These are phyloP conservation scores for Corinectria fuckeliana DNA, from an alignment of 2,329 filamentous ascomycete genomes.

Conservation along the genomic window DNA sequence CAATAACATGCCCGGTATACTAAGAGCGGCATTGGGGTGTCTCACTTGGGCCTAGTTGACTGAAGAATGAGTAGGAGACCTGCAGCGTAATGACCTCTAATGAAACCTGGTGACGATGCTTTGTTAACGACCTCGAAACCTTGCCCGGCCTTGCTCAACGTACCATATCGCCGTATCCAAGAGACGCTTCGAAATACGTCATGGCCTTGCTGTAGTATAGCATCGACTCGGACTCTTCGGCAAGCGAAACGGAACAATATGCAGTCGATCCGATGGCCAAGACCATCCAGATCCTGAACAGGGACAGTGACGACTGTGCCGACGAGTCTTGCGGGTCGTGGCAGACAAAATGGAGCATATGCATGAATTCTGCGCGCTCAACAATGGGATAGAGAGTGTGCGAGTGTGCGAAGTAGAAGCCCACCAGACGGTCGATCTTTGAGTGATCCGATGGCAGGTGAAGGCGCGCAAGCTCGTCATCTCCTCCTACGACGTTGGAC, in stretches of 20 bases:
- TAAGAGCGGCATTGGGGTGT: neutral
- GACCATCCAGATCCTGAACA: conserved; percentile 56
- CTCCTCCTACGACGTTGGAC: conserved; percentile 34
- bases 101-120: conserved; percentile 40
- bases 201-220: conserved; percentile 53
- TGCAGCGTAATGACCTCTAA: conserved; percentile 53
- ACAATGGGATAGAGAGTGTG: conserved; percentile 55
- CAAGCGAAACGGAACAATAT: conserved; percentile 49
- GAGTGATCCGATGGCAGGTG: conserved; percentile 30
- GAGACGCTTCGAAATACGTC: conserved; percentile 47
- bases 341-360: conserved; percentile 41
- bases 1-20: neutral
- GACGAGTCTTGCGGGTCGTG: conserved; percentile 38
- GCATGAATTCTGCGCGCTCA: conserved; percentile 42
- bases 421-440: conserved; percentile 42
- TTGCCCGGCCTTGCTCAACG: neutral
- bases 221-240: conserved; percentile 51
- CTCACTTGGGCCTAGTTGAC: conserved; percentile 52
- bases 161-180: conserved; percentile 49
- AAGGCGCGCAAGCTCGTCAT: conserved; percentile 23
- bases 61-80: conserved; percentile 57
- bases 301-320: conserved; percentile 42
- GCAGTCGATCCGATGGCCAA: conserved; percentile 55
- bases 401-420: conserved; percentile 55
- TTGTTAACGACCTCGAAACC: neutral